Evolutionary conservation across 495 filamentous ascomycete genomes (phyloP), one percentile per base, ranked within the genome.

Genomic region (Aspergillus leporis): DNA sequence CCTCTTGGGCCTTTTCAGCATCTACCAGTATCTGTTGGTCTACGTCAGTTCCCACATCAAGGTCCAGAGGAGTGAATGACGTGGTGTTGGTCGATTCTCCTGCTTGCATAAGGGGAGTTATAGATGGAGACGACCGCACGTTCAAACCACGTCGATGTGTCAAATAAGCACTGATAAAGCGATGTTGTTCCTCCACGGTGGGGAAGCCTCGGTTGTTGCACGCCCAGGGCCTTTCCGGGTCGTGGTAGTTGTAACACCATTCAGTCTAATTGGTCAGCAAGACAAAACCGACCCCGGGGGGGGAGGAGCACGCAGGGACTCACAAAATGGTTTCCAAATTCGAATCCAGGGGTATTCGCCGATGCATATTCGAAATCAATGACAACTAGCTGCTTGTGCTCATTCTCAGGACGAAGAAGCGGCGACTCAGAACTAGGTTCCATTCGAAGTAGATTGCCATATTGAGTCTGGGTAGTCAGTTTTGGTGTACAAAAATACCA

Each of bases 351-450:
- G 1, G 86, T 77, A 67, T 97, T 99, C 51, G 94, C 92, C 12
- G 87, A 92, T 1, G 95, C 91, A 68, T 99, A 99, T 70, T 99
- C 94, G 65, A 99, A 99, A 73, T 99, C 94, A 66, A 99, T 99
- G 54, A 99, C 94, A 3, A 97, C 79, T 5, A 99, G 84, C 67
- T 93, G 93, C 71, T 92, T 97, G 75, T 99, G 94, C 62, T 93
- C 85, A 67, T 97, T 96, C 40, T 87, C 84, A 0, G 94, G 95
- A 32, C 90, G 82, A 8, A 97, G 85, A 21, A 98, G 82, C 2
- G 95, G 95, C 0, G 93, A 97, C 62, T 95, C 84, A 45, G 88
- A 87, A 51, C 83, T 82, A 5, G 95, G 92, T 48, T 88, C 83
- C 64, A 97, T 78, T n/a, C 94, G 89, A 28, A 99, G 85, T 51